Evolutionary conservation across 1,139 yeast species (phyloP), one percentile per base, ranked within the genome.

Genomic region (Wickerhamomyces sp.): DNA sequence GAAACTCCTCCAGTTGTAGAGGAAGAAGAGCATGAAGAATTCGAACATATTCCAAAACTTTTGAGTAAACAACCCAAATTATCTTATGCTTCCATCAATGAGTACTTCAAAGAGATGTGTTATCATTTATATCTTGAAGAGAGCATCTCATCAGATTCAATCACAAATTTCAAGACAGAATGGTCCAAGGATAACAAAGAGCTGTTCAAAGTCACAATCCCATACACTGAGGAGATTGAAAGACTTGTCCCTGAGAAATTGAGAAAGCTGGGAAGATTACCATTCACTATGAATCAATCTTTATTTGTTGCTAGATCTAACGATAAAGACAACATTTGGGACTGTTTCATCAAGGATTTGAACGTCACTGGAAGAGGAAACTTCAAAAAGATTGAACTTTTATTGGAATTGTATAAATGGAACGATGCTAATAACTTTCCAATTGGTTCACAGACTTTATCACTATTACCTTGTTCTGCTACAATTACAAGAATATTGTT

Each of bases 81-180:
- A 25, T 57, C 64, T 1, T 79, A 73, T 46, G 71, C 71, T 13
- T 58, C 68, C 21, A 48, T 79, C 46, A 58, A 63, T 6, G 62
- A 68, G n/a, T 80, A 81, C 49, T 73, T 68, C 49, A 61, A 70
- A 44, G 79, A 76, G 46, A 71, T 78, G 63, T 70, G 82, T 40
- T 72, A 70, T 54, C 78, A 78, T 38, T 57, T 80, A 37, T 78
- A 76, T 41, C 60, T 76, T 33, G 89, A 81, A 52, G 85, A 79
- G 46, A 61, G 66, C 30, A 54, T 65, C 23, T 70, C 68, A 27
- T 55, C 59, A 23, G 66, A 67, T 23, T 64, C 75, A 28, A 65
- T 77, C 31, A 59, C 68, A 3, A 66, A 71, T 26, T 68, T 72
- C 30, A 56, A 70, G 1, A 61, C 79, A 33, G 75, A 72, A 40